Evolutionary conservation across 192 early-diverging fungal species (phyloP).

Genomic region (Gaertneriomyces sp.): DNA sequence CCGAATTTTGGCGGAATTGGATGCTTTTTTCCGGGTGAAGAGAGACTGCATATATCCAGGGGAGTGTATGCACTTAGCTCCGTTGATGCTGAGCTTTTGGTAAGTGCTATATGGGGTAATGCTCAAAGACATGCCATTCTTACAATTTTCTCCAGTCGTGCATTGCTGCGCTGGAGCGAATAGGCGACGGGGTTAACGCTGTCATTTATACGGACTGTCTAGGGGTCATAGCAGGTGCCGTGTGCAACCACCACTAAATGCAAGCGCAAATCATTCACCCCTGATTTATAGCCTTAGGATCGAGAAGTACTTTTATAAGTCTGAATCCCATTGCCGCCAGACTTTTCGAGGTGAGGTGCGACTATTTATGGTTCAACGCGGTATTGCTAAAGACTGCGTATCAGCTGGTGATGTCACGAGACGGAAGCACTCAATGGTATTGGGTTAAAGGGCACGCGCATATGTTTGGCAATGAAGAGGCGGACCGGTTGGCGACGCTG

Average conservation of each 20-base stretch:
- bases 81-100: not conserved
- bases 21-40: not conserved
- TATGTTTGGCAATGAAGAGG: not conserved
- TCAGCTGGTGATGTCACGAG: not conserved
- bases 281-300: too few species aligned
- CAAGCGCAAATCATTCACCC: too few species aligned
- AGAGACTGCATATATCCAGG: not conserved
- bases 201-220: conserved; percentile 1
- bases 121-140: not conserved
- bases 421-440: not conserved
- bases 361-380: too few species aligned
- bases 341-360: too few species aligned
- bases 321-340: too few species aligned
- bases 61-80: not conserved
- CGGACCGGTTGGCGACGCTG: not conserved
- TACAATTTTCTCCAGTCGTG: not conserved
- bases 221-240: not conserved
- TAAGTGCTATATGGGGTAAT: not conserved
- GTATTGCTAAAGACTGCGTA: not conserved
- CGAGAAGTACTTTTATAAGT: too few species aligned
- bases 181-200: conserved; percentile 5
- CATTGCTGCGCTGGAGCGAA: not conserved
- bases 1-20: not conserved
- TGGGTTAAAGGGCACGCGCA: conserved; percentile 5
- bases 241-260: not conserved